Percentiles rank a stretch among this genome's conserved stretches.
These are phyloP conservation scores for Metschnikowia chrysomelidarum DNA, from an alignment of 805 yeast species.

Conservation along the genomic window DNA sequence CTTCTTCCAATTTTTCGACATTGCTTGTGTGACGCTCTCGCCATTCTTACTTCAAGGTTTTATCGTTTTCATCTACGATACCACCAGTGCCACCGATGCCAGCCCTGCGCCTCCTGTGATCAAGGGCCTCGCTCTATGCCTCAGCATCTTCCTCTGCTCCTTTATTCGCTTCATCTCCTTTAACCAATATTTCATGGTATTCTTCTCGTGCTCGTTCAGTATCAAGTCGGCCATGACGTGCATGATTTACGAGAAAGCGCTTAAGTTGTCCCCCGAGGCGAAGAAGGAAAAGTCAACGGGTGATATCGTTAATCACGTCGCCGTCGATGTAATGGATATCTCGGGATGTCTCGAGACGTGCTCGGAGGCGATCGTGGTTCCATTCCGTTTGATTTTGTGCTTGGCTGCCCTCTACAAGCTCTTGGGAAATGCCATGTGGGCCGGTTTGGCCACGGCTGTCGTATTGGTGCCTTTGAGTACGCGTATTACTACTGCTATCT, in stretches of 20 bases:
- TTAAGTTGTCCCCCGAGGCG: slow-evolving; percentile 65
- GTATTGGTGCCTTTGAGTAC: slow-evolving; percentile 61
- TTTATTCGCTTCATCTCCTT: slow-evolving; percentile 20
- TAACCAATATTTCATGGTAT: slow-evolving; percentile 20
- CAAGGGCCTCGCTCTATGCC: slow-evolving; percentile 75
- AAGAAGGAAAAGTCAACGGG: slow-evolving; percentile 64
- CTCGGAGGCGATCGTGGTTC: slow-evolving; percentile 46
- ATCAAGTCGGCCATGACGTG: slow-evolving; percentile 53
- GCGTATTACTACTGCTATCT: slow-evolving; percentile 40
- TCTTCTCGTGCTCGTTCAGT: slow-evolving; percentile 20
- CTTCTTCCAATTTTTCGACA: slow-evolving; percentile 24
- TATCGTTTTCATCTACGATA: slow-evolving; percentile 25
- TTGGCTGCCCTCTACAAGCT: slow-evolving; percentile 52
- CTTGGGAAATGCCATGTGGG: slow-evolving; percentile 57
- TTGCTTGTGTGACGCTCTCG: slow-evolving; percentile 20
- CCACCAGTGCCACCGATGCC: slow-evolving; percentile 11
- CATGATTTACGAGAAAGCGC: slow-evolving; percentile 68
- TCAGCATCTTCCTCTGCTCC: slow-evolving; percentile 53
- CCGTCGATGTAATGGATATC: slow-evolving; percentile 69
- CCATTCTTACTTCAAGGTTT: slow-evolving; percentile 33
- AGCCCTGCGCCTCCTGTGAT: slow-evolving; percentile 33
- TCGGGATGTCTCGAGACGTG: slow-evolving; percentile 52
- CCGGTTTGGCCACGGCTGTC: slow-evolving; percentile 52
- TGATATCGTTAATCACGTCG: slow-evolving; percentile 73
- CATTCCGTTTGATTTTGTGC: slow-evolving; percentile 53